phyloP scores from a whole-genome alignment of 176 grass and related monocot genomes.

The Echinochloa phyllopogon region DNA sequence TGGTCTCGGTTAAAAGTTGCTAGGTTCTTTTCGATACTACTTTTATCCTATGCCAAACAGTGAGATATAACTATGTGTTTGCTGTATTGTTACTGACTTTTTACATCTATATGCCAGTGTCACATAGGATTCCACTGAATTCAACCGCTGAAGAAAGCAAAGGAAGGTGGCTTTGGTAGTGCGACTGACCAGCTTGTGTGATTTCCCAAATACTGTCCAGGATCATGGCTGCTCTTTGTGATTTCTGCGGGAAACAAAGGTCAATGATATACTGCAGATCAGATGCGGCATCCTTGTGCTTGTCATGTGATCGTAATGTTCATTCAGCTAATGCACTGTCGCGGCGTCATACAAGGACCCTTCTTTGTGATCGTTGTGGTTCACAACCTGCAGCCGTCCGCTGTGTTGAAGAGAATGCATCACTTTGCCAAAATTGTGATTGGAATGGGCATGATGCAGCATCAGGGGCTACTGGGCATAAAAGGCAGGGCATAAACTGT shows the following conservation, averaged over 20 bases:
- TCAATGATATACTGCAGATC: conserved; percentile 89
- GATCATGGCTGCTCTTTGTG: conserved; percentile 78
- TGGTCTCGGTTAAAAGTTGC: neutral
- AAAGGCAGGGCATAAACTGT: conserved; percentile 81
- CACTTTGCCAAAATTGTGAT: conserved; percentile 91
- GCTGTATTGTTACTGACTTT: neutral
- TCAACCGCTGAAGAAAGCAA: conserved; percentile 21
- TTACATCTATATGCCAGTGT: conserved; percentile 3
- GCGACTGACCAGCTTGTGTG: neutral
- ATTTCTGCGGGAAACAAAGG: conserved; percentile 86
- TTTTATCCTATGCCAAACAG: neutral
- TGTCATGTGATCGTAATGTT: conserved; percentile 86
- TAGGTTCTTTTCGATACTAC: neutral
- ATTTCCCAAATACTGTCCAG: conserved; percentile 21
- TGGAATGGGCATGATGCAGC: conserved; percentile 68
- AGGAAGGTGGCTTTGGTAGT: conserved; percentile 31
- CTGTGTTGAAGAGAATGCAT: conserved; percentile 69
- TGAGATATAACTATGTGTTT: conserved; percentile 24
- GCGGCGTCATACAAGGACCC: conserved; percentile 75
- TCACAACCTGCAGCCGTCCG: conserved; percentile 68
- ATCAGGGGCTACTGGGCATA: conserved; percentile 63
- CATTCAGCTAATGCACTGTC: conserved; percentile 93
- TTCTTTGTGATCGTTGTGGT: conserved; percentile 79
- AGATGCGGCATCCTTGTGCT: conserved; percentile 79
- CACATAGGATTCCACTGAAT: conserved; percentile 36